These are phyloP conservation scores for Acacia pycnantha DNA, from an alignment of 331 rosid genomes.

Conservation along the genomic window DNA sequence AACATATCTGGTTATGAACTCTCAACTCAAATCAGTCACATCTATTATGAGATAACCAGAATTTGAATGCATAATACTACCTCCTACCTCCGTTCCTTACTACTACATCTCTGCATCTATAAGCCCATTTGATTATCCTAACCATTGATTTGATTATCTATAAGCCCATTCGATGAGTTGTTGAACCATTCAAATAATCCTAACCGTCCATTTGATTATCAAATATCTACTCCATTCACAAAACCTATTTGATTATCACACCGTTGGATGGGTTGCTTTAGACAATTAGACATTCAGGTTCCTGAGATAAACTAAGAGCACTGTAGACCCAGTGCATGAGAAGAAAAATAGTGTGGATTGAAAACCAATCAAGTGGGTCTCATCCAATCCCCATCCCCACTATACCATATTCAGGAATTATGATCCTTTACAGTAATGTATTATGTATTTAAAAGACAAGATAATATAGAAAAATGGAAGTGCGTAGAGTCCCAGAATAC, in stretches of 20 bases:
- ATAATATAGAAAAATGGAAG: background rate
- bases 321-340: background rate
- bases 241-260: background rate
- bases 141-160: background rate
- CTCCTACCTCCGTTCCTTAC: background rate
- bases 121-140: background rate
- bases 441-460: background rate
- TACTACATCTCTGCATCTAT: background rate
- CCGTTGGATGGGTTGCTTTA: background rate
- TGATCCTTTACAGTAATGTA: background rate
- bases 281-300: background rate
- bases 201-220: background rate
- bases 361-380: background rate
- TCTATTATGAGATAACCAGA: background rate
- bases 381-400: background rate
- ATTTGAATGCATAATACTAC: background rate
- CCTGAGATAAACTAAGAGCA: background rate
- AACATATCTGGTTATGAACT: constrained; percentile 3
- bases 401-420: background rate
- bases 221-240: background rate
- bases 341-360: background rate
- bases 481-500: background rate
- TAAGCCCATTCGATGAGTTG: background rate
- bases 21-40: background rate
- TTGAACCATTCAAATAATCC: background rate